Evolutionary conservation across 169 alveolate genomes (phyloP).

Genomic region (Plasmodium malariae): DNA sequence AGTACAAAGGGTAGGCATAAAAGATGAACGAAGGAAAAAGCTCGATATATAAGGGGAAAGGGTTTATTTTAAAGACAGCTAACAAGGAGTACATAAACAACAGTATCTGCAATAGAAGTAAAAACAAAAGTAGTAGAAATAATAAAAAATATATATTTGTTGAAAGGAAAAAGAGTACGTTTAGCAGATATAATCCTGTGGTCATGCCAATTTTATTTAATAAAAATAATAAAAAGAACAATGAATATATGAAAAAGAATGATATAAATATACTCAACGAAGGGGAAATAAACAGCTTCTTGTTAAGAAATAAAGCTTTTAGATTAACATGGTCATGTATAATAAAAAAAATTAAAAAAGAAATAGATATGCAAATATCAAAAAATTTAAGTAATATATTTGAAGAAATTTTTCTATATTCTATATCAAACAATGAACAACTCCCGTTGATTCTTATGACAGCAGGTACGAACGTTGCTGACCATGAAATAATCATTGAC

Average conservation of each 20-base stretch:
- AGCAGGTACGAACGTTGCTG: conserved; percentile 69
- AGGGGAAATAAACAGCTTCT: conserved; percentile 46
- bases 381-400: conserved; percentile 57
- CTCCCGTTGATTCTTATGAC: conserved; percentile 60
- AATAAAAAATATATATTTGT: conserved; percentile 15
- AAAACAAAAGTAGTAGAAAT: background rate
- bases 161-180: conserved; percentile 36
- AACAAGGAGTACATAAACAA: conserved; percentile 27
- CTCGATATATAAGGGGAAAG: conserved; percentile 36
- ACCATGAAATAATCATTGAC: conserved; percentile 61
- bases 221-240: conserved; percentile 1
- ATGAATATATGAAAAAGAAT: background rate
- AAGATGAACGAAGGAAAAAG: conserved; percentile 16
- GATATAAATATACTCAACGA: conserved; percentile 46
- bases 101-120: background rate
- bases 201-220: conserved; percentile 26
- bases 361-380: conserved; percentile 56
- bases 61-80: conserved; percentile 33
- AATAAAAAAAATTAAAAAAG: conserved; percentile 34
- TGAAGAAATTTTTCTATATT: conserved; percentile 53
- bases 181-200: conserved; percentile 60
- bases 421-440: conserved; percentile 31
- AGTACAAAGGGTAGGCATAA: background rate
- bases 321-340: conserved; percentile 63
- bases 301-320: conserved; percentile 52